A percentile compares a stretch with the other conserved stretches of the same genome.
Evolutionary conservation across 345 rosid species (phyloP).

Genomic region (Acer saccharum): DNA sequence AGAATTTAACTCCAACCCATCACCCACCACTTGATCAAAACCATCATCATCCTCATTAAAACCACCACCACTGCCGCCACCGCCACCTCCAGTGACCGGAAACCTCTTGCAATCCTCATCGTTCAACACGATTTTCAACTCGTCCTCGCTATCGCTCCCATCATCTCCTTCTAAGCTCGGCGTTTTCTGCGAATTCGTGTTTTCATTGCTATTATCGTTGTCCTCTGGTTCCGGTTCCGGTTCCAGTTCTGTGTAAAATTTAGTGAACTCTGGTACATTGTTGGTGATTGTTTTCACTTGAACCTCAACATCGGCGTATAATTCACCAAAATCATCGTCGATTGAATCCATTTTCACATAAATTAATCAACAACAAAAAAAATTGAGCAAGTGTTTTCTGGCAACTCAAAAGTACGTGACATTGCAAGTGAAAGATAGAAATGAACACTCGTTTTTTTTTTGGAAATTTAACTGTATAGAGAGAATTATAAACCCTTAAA

Average conservation of each 20-base stretch:
- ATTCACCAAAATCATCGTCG: constrained; percentile 64
- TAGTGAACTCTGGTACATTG: constrained; percentile 12
- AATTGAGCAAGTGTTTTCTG: background rate
- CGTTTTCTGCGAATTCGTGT: background rate
- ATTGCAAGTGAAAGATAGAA: background rate
- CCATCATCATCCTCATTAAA: constrained; percentile 10
- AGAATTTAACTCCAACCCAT: constrained; percentile 17
- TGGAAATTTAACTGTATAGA: background rate
- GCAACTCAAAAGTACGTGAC: background rate
- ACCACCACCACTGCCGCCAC: constrained; percentile 20
- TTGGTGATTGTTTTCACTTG: constrained; percentile 34
- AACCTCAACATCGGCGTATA: constrained; percentile 54
- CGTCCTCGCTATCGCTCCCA: constrained; percentile 63
- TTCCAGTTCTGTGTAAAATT: constrained; percentile 13
- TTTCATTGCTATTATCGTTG: background rate
- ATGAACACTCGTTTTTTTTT: background rate
- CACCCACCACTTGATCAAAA: background rate
- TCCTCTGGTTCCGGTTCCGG: constrained; percentile 20
- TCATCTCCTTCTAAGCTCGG: constrained; percentile 24
- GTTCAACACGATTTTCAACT: constrained; percentile 63
- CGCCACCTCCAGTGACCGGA: constrained; percentile 15
- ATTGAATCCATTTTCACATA: constrained; percentile 41
- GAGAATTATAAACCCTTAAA: background rate
- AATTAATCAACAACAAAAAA: background rate
- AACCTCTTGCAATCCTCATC: constrained; percentile 49